These are phyloP conservation scores for Cavenderia fasciculata DNA, from an alignment of 78 protist genomes.

Conservation along the genomic window DNA sequence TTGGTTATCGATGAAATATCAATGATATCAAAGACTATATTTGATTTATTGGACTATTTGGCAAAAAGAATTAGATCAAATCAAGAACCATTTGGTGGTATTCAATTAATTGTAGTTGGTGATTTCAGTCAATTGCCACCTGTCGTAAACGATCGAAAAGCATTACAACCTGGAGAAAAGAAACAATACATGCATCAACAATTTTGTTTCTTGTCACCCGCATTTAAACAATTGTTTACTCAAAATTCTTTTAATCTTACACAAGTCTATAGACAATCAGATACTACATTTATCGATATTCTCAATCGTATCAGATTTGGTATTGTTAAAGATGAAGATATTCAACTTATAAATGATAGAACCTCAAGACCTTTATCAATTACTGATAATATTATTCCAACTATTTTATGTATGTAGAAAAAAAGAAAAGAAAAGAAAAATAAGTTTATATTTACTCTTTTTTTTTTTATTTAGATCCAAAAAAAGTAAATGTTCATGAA, in stretches of 20 bases:
- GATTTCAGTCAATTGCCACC: conserved; percentile 92
- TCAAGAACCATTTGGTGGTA: conserved; percentile 87
- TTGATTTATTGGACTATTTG: conserved; percentile 81
- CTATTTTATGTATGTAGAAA: background rate
- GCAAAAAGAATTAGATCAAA: conserved; percentile 46
- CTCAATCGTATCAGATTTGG: conserved; percentile 42
- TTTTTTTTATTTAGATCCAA: background rate
- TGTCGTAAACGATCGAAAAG: conserved; percentile 3
- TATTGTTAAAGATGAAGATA: background rate
- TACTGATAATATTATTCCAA: conserved; percentile 40
- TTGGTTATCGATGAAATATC: conserved; percentile 92
- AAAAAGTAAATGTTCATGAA: background rate
- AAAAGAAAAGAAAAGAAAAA: too few species aligned
- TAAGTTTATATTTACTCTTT: background rate
- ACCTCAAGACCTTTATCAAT: background rate
- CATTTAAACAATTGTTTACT: conserved; percentile 1
- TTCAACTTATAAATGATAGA: background rate
- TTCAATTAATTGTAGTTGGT: conserved; percentile 85
- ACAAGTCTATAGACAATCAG: conserved; percentile 60
- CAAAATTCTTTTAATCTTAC: too few species aligned
- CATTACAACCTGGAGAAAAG: too few species aligned
- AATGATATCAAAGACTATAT: conserved; percentile 75
- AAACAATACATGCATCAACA: background rate
- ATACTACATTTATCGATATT: conserved; percentile 11
- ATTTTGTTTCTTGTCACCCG: conserved; percentile 75